These are phyloP conservation scores for Prunus padus DNA, from an alignment of 306 rosid species.

Conservation along the genomic window DNA sequence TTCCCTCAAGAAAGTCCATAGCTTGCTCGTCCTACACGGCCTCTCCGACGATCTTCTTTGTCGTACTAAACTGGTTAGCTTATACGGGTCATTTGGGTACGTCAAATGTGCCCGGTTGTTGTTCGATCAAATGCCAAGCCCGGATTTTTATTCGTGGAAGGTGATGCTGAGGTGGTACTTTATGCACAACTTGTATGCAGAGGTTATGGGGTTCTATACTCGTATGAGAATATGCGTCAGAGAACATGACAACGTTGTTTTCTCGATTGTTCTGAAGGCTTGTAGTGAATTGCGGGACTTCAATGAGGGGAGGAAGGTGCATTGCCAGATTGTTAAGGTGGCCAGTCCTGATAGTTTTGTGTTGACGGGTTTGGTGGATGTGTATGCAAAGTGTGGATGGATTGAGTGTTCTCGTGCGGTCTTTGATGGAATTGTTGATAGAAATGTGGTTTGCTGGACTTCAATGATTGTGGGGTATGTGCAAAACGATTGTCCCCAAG, in stretches of 20 bases:
- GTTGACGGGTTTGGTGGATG: slow-evolving; percentile 50
- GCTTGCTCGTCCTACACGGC: slow-evolving; percentile 49
- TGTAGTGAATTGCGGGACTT: slow-evolving; percentile 49
- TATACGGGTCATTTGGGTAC: slow-evolving; percentile 55
- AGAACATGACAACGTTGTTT: slow-evolving; percentile 43
- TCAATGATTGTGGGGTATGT: slow-evolving; percentile 75
- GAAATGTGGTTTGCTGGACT: slow-evolving; percentile 69
- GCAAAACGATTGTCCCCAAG: slow-evolving; percentile 57
- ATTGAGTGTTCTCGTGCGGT: slow-evolving; percentile 31
- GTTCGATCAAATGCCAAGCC: slow-evolving; percentile 53
- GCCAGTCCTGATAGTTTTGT: slow-evolving; percentile 46
- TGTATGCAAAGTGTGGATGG: slow-evolving; percentile 51
- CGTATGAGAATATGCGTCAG: slow-evolving; percentile 33
- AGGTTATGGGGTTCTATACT: slow-evolving; percentile 42
- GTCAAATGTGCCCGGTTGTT: slow-evolving; percentile 53
- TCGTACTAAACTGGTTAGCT: slow-evolving; percentile 49
- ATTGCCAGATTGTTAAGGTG: slow-evolving; percentile 55
- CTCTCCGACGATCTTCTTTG: slow-evolving; percentile 30
- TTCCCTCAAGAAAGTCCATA: slow-evolving; percentile 55
- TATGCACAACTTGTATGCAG: slow-evolving; percentile 42
- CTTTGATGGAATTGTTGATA: slow-evolving; percentile 51
- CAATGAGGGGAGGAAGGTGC: slow-evolving; percentile 42
- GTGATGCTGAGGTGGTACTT: slow-evolving; percentile 73
- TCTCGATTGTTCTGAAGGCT: slow-evolving; percentile 58
- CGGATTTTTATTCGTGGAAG: slow-evolving; percentile 55